phyloP scores from a whole-genome alignment of 2,329 filamentous ascomycete species.

The Aquanectria penicillioides region DNA sequence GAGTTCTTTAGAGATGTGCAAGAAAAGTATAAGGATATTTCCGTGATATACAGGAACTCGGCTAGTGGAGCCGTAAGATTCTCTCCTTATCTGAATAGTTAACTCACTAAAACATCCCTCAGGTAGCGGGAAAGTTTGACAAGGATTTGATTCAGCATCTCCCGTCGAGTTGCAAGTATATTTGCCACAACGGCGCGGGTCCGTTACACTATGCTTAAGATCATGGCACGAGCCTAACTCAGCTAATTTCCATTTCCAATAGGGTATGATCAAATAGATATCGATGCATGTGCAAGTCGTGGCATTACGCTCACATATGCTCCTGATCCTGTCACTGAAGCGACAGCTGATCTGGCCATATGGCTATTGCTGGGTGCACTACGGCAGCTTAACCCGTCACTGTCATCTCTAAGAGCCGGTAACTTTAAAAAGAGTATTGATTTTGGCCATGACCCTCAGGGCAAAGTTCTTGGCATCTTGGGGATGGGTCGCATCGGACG shows the following conservation, averaged over 20 bases:
- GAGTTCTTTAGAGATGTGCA: constrained; percentile 32
- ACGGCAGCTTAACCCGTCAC: constrained; percentile 70
- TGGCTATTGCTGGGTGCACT: constrained; percentile 77
- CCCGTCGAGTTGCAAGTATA: constrained; percentile 52
- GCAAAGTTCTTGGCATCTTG: constrained; percentile 68
- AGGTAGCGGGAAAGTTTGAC: constrained; percentile 32
- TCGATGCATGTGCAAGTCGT: constrained; percentile 65
- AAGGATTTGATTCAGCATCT: constrained; percentile 26
- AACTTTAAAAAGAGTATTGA: constrained; percentile 67
- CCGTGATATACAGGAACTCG: constrained; percentile 37
- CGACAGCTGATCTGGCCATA: constrained; percentile 76
- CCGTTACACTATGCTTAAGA: background rate
- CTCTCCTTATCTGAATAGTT: background rate
- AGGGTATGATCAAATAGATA: constrained; percentile 76
- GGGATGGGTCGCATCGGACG: constrained; percentile 70
- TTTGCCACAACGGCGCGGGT: constrained; percentile 55
- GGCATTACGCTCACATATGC: constrained; percentile 72
- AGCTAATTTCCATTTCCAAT: no score
- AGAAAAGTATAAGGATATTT: constrained; percentile 30
- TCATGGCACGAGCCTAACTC: no score
- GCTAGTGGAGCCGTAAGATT: constrained; percentile 32
- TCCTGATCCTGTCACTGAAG: constrained; percentile 73
- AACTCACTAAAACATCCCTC: background rate
- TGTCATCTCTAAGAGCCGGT: constrained; percentile 66
- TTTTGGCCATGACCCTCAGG: constrained; percentile 73